Evolutionary conservation across 2,329 filamentous ascomycete genomes (phyloP).

Genomic region (Fusarium abutilonis): DNA sequence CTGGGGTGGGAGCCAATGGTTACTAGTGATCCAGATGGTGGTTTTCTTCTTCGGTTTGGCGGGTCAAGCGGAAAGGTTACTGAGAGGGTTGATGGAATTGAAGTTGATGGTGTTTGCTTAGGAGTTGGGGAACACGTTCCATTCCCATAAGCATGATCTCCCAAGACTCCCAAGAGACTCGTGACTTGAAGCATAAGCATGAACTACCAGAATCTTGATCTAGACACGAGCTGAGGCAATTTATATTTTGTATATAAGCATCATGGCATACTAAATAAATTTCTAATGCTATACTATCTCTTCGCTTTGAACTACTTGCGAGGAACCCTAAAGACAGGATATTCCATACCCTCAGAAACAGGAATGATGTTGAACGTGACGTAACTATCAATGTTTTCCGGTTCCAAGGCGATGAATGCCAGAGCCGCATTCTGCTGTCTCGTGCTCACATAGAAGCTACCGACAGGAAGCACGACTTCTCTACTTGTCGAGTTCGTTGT

Average conservation of each 20-base stretch:
- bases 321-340: constrained; percentile 13
- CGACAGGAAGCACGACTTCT: background rate
- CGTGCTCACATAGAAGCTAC: constrained; percentile 12
- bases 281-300: background rate
- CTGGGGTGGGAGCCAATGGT: background rate
- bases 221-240: too few relatives aligned
- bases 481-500: constrained; percentile 12
- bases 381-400: constrained; percentile 24
- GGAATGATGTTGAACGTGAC: constrained; percentile 22
- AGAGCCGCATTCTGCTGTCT: constrained; percentile 21
- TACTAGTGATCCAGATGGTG: background rate
- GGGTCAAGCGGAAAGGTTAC: background rate
- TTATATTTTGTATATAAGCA: too few relatives aligned
- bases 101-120: background rate
- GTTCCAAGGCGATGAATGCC: constrained; percentile 15
- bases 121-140: background rate
- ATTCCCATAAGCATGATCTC: background rate
- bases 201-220: too few relatives aligned
- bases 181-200: too few relatives aligned
- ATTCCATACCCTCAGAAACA: constrained; percentile 9
- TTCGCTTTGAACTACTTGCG: background rate
- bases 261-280: too few relatives aligned
- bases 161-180: too few relatives aligned
- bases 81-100: background rate
- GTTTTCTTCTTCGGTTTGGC: background rate